Evolutionary conservation across 164 flowering plant genomes (phyloP), one percentile per base, ranked within the genome.

Genomic region (Pachysandra terminalis): DNA sequence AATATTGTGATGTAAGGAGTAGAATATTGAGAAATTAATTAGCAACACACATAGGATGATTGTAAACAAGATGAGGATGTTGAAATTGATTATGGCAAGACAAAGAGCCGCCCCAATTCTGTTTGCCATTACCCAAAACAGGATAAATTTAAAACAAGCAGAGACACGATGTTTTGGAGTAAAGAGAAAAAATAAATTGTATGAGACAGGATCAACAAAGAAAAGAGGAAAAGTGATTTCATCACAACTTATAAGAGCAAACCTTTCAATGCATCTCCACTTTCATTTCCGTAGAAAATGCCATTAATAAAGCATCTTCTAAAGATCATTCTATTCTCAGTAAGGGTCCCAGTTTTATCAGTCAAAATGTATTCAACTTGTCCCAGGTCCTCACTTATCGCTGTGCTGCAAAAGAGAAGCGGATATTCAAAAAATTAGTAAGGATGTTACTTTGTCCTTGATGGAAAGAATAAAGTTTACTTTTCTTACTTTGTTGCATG

Each of bases 311-410:
- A 96, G 70, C 99, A 93, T 82, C 97, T 84, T 77, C 87, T 86
- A 65, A 96, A 96, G 52, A 93, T 84, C 99, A 96, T 96, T 73
- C 49, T 87, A 75, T 96, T 96, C 75, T 96, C 99, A 19, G 99
- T 96, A 14, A 96, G 83, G 17, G 99, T 96, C 71, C 99, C 99
- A 53, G 98, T 96, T 80, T 96, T 96, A 77, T 96, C 99, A 54
- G 98, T 96, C 85, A 96, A 80, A 75, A 96, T 93, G 85, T 93
- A 96, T 77, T 96, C 99, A 74, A 90, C 98, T 82, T 96, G 99
- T 68, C 98, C 99, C 79, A 96, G 78, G 72, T 96, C 99, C 81
- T 96, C 98, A 74, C 99, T 96, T 68, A 96, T 96, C 75, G 98
- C 99, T 78, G 98, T 93, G 86, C 99, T 96, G 97, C 80, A 90